Percentiles rank a stretch among this genome's conserved stretches.
Evolutionary conservation across 257 asterid species (phyloP).

Genomic region (Thymus mandschuricus): DNA sequence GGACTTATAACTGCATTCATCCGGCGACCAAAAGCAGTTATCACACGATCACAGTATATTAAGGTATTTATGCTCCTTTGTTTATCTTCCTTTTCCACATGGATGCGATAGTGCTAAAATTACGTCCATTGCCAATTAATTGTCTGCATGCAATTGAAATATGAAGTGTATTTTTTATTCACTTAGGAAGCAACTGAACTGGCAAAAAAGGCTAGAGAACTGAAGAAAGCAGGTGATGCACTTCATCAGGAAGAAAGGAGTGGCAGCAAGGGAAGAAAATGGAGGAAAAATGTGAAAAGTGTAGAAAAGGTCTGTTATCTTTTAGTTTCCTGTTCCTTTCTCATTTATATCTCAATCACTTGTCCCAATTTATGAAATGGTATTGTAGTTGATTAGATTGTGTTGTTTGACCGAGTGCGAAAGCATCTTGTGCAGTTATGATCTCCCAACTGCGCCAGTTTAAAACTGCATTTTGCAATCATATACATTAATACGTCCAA

Average conservation of each 20-base stretch:
- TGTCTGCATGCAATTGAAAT: not conserved
- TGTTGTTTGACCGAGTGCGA: not conserved
- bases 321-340: not conserved
- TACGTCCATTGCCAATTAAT: no score
- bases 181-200: conserved; percentile 95
- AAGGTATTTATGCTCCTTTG: conserved; percentile 55
- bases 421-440: not conserved
- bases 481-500: not conserved
- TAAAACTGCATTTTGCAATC: not conserved
- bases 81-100: not conserved
- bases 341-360: no score
- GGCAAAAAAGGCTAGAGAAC: conserved; percentile 87
- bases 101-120: no score
- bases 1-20: conserved; percentile 90
- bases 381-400: no score
- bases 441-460: conserved; percentile 3
- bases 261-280: conserved; percentile 92
- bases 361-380: no score
- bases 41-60: conserved; percentile 97
- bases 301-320: conserved; percentile 72
- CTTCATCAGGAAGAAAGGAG: conserved; percentile 98
- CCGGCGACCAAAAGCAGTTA: conserved; percentile 99
- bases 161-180: conserved; percentile 19
- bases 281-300: conserved; percentile 98
- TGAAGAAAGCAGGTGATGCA: conserved; percentile 89